Base-by-base conservation (phyloP, 352 stramenopile species). In the Phytophthora lateralis region DNA sequence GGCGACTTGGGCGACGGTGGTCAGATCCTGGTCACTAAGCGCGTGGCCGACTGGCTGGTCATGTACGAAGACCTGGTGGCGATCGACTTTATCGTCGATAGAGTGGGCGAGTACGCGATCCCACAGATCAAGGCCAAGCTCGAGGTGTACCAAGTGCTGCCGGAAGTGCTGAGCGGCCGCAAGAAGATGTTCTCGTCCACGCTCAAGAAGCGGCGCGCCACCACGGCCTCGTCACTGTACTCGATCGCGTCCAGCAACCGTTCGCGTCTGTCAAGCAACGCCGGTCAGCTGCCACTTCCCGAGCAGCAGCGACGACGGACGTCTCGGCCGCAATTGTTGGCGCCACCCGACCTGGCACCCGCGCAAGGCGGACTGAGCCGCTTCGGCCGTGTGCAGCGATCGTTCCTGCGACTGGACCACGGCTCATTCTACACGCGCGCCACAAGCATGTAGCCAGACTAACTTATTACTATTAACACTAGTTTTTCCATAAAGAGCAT, bases 1-100 rank as follows among this genome's bases (percentile, higher is more conserved):
- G 76, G 76, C 12, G 78, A 86, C 47, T 60, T 88, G 35, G 78
- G 78, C 4, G 72, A 74, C 38, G 78, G 78, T 12, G 78, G 78
- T 0, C 78, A 88, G 54, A 86, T 88, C 49, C 49, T 88, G 0
- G 61, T 86, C 5, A 88, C 78, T 3, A 75, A 76, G 39, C 71
- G 74, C 1, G 70, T 89, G 15, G 74, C 75, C 8, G 74, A 79
- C 12, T 88, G 73, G 76, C 62, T 86, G 6, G 41, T 69, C 18
- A 67, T 75, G 58, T 78, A 82, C 52, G 71, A 77, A 63, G 76
- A 85, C 26, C 47, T 79, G 12, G 63, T 85, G 37, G 63, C 67
- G 9, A 79, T 81, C 48, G 66, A 75, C 53, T 80, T 73, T 29
- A 63, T 72, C 30, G 71, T 81, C 9, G 71, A 77, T 38, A 56